These are phyloP conservation scores for Juglanconis sp. DNA, from an alignment of 2,329 filamentous ascomycete genomes.

Conservation along the genomic window DNA sequence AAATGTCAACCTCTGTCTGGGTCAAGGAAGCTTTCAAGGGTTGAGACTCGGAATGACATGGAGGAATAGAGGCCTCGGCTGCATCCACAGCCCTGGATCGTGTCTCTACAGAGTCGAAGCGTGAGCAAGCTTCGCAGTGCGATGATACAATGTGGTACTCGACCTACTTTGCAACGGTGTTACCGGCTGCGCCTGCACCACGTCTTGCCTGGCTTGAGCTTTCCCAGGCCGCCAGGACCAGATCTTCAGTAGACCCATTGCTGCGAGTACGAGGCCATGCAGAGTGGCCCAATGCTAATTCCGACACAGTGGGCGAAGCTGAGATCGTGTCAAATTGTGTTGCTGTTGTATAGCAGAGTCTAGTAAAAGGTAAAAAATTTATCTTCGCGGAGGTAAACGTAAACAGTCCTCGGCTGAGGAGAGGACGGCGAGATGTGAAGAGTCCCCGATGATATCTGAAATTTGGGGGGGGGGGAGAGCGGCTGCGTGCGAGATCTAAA, in stretches of 20 bases:
- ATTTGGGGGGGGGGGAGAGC: not conserved
- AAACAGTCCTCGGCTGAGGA: not conserved
- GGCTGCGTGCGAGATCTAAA: not conserved
- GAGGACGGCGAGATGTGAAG: not conserved
- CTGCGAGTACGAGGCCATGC: slow-evolving; percentile 14
- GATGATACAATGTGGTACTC: slow-evolving; percentile 16
- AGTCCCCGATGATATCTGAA: not conserved
- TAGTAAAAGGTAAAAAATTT: not conserved
- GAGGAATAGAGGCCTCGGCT: too few relatives aligned
- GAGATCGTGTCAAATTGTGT: not conserved
- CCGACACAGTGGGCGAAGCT: not conserved
- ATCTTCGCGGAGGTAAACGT: not conserved
- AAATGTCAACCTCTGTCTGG: not conserved
- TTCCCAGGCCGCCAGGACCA: slow-evolving; percentile 28
- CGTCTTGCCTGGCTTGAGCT: slow-evolving; percentile 8
- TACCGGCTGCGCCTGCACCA: not conserved
- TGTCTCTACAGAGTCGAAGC: not conserved
- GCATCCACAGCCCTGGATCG: too few relatives aligned
- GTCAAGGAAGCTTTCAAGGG: not conserved
- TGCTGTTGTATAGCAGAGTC: not conserved
- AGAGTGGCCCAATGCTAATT: not conserved
- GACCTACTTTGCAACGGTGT: slow-evolving; percentile 4
- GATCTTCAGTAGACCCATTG: slow-evolving; percentile 35
- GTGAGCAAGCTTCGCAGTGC: slow-evolving; percentile 19
- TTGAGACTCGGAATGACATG: not conserved